phyloP scores from a whole-genome alignment of 169 alveolate genomes.

The Cryptosporidium felis region DNA sequence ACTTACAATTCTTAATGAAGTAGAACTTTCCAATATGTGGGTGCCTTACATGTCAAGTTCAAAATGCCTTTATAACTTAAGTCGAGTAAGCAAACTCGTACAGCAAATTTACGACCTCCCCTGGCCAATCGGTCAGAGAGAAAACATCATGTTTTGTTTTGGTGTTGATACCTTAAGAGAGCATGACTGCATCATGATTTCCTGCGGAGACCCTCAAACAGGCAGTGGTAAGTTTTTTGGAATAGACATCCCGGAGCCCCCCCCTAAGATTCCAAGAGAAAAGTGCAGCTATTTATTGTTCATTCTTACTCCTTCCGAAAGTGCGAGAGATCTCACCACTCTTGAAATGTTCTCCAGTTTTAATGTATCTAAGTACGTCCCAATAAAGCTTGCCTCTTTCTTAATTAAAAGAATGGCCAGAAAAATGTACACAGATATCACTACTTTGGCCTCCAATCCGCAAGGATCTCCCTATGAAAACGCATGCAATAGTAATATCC shows the following conservation, averaged over 20 bases:
- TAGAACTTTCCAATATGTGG: conserved; percentile 60
- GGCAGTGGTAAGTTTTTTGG: conserved; percentile 32
- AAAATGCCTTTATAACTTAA: conserved; percentile 22
- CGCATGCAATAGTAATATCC: conserved; percentile 38
- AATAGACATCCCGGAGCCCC: conserved; percentile 63
- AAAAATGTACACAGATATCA: conserved; percentile 55
- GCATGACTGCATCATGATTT: conserved; percentile 44
- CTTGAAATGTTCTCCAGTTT: conserved; percentile 57
- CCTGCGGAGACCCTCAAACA: conserved; percentile 54
- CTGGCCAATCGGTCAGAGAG: conserved; percentile 72
- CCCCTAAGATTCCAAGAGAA: conserved; percentile 67
- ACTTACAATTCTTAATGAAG: conserved; percentile 50
- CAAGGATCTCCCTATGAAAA: conserved; percentile 29
- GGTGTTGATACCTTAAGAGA: conserved; percentile 51
- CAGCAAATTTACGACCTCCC: conserved; percentile 67
- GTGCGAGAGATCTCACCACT: conserved; percentile 1
- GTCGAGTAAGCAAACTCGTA: conserved; percentile 63
- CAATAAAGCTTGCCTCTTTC: conserved; percentile 31
- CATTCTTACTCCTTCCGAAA: conserved; percentile 31
- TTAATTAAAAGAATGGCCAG: conserved; percentile 56
- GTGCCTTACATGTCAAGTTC: conserved; percentile 62
- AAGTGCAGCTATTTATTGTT: conserved; percentile 43
- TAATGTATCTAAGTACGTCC: conserved; percentile 38
- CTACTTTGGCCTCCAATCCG: conserved; percentile 43
- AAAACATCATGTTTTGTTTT: conserved; percentile 62